Percentiles rank a stretch among this genome's conserved stretches.
phyloP scores from a whole-genome alignment of 768 basidiomycete genomes.

The Suillus paluster region DNA sequence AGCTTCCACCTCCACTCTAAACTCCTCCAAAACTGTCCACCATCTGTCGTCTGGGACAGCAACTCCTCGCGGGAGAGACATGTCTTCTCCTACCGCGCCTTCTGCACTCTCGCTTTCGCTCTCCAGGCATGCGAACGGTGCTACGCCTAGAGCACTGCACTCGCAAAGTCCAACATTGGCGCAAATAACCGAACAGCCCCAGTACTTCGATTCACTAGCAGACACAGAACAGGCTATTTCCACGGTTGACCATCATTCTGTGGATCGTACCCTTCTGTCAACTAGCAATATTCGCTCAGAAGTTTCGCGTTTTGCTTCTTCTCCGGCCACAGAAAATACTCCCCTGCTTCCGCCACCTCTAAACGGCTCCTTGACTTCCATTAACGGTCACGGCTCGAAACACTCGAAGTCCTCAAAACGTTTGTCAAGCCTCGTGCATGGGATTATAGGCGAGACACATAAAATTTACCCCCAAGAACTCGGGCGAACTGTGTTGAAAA shows the following conservation, averaged over 20 bases:
- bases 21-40: slow-evolving; percentile 19
- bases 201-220: slow-evolving; percentile 4
- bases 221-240: neutral
- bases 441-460: neutral
- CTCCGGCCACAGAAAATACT: neutral
- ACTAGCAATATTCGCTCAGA: neutral
- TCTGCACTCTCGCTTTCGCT: slow-evolving; percentile 44
- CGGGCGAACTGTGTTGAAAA: slow-evolving; percentile 31
- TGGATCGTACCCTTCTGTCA: neutral
- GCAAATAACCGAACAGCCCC: slow-evolving; percentile 17
- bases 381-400: slow-evolving; percentile 1
- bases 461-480: slow-evolving; percentile 7
- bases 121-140: slow-evolving; percentile 23
- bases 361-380: neutral
- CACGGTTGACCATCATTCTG: neutral
- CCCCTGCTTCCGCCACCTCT: slow-evolving; percentile 1
- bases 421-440: neutral
- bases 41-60: slow-evolving; percentile 5
- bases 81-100: slow-evolving; percentile 24
- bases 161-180: slow-evolving; percentile 8
- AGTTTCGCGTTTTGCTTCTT: neutral
- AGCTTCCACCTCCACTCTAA: slow-evolving; percentile 34
- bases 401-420: neutral
- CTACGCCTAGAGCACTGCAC: slow-evolving; percentile 3
- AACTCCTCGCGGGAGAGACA: slow-evolving; percentile 29